Evolutionary conservation across 768 basidiomycete genomes (phyloP).

Genomic region (Lactarius vividus): DNA sequence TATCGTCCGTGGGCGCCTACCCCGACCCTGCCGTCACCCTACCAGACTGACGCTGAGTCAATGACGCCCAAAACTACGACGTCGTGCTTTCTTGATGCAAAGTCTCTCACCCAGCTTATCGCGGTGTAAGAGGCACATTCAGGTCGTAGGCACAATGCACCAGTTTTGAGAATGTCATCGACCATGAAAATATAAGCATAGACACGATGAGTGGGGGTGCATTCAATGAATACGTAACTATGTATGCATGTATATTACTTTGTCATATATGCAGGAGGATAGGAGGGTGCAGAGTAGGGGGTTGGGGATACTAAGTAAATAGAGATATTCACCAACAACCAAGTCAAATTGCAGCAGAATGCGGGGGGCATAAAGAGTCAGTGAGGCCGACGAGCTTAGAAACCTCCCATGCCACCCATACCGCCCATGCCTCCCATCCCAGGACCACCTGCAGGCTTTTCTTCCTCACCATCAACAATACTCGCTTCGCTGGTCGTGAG

Average conservation of each 20-base stretch:
- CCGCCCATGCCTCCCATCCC: conserved; percentile 57
- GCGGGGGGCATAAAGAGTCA: background rate
- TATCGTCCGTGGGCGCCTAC: no score
- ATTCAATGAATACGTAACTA: conserved; percentile 22
- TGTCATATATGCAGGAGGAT: background rate
- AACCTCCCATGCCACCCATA: conserved; percentile 60
- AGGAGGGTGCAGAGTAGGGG: background rate
- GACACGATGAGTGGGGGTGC: conserved; percentile 23
- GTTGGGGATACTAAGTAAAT: background rate
- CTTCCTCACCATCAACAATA: conserved; percentile 88
- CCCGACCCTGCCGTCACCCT: no score
- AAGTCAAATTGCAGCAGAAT: background rate
- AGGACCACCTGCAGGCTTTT: conserved; percentile 51
- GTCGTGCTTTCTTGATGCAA: no score
- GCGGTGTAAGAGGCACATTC: no score
- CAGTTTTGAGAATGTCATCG: background rate
- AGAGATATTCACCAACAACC: background rate
- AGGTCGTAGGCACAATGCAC: no score
- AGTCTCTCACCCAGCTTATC: no score
- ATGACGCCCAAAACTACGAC: no score
- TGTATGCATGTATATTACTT: conserved; percentile 22
- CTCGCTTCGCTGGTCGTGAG: conserved; percentile 92
- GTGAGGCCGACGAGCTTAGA: conserved; percentile 32
- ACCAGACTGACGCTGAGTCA: no score
- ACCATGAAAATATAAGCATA: background rate